Base-by-base conservation (phyloP, 129 eudicot species). In the Centrapalus pauciflorus region DNA sequence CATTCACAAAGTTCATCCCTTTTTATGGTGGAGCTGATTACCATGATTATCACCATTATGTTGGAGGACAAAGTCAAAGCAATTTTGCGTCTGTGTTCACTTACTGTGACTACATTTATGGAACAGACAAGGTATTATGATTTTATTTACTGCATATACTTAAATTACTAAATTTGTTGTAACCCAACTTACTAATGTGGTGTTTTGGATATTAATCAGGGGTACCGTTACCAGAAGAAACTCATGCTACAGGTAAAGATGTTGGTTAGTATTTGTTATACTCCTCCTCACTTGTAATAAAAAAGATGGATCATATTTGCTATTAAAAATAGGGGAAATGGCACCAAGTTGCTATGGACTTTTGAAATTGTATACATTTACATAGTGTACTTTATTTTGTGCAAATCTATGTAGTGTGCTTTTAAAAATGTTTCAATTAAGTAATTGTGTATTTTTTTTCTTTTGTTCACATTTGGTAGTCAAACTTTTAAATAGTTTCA, bases 41-140 rank as follows among this genome's bases (percentile, higher is more conserved):
- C 82, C 97, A 90, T 81, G 97, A 90, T 71, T 90, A 90, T 84
- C 97, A 90, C 67, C 97, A 90, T 72, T 90, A 90, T 51, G 97
- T 90, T 37, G 97, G 97, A 56, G 95, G 97, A 59, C 87, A 80
- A 79, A 87, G 95, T 80, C 97, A 90, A 76, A 90, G 97, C 61
- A 90, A 87, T 77, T 90, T 90, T 66, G 93, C 97, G 55, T 87
- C 97, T 10, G 97, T 87, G 4, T 90, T 90, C 78, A 90, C 97
- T 34, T 90, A 87, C 55, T 90, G 97, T 32, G 97, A 90, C 81
- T 87, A 82, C 73, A 87, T 90, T 50, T 90, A 90, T 72, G 97
- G 97, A 73, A 90, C 97, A 61, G 97, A 90, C 82, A 90, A 90
- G 97, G 97, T 87, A 80, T 61, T 64, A 35, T 57, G 64, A 6